Evolutionary conservation across 192 early-diverging fungal genomes (phyloP), one percentile per base, ranked within the genome.

Genomic region (Coemansia sp.): DNA sequence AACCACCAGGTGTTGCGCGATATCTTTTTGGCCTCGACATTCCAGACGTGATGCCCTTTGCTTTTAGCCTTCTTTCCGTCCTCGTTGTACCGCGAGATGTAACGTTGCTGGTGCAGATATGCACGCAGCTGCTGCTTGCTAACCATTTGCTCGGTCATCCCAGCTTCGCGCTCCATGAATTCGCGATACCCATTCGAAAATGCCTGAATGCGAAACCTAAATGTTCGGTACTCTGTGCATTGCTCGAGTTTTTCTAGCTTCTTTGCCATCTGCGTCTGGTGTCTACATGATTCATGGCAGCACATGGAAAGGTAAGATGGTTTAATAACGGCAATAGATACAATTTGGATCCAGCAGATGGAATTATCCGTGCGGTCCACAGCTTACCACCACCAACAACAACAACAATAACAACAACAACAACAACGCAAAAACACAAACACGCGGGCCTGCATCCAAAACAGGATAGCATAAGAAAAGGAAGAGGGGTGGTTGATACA

Each of bases 151-250:
- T 89, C 86, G 13, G 85, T 86, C 63, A 88, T 68, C 29, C 88
- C 90, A 0, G 83, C 74, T 51, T 68, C 66, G 29, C 83, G 70
- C 67, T 76, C 74, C 48, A 92, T 68, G 61, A 87, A 86, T 61
- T 91, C 89, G 58, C 86, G 84, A 65, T 87, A 92, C 0, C 89
- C 88, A 61, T 92, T 91, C 31, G 86, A 88, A 58, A 92, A 92
- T 10, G 91, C 85, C 71, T 88, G 88, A 69, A 92, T 92, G n/a
- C 90, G 87, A 72, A 92, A 92, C 52, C 90, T 87, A 79, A 92
- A 92, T n/a, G 89, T 85, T n/a, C 86, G 77, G 70, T 89, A 92
- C 43, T 90, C 88, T 23, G 84, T 79, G n/a, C 84, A 88, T 58
- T 88, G 84, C 61, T 86, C 86, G 20, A 90, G 81, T 43, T 88